Base-by-base conservation (phyloP, 768 basidiomycete species). In the Termitomyces sp. region DNA sequence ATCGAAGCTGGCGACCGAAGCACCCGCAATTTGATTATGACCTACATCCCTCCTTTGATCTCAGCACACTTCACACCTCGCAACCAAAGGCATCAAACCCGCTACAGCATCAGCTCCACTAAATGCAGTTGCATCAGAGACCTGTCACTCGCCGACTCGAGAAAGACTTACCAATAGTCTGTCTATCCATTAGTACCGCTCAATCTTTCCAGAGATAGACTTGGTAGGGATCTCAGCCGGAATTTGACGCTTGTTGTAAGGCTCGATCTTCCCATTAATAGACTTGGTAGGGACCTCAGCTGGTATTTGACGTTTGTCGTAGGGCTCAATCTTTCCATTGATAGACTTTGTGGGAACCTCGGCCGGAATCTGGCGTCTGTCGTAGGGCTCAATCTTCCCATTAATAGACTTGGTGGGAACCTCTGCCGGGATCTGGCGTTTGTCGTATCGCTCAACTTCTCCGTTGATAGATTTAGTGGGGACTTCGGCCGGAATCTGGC, bases 391-490 rank as follows among this genome's bases (percentile, higher is more conserved):
- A 7, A 48, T 37, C 8, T 37, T 17, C 14, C 47, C 34, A 5
- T 21, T 41, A 38, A 30, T 34, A 28, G 54, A 42, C 24, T 42
- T 56, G 14, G 35, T n/a, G 12, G 55, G 11, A 2, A 44, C 43
- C 19, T 51, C 55, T 2, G 32, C 26, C 8, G 48, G 48, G 2
- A 50, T 50, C 37, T 50, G 48, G 2, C 58, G 54, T 17, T 41
- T 59, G 14, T 19, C n/a, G 60, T 72, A 74, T 1, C 53, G 60
- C 37, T 60, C 64, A 37, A 77, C 63, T 5, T 57, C 50, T 14
- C 76, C 75, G 8, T 68, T 56, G 12, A 65, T 62, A 0, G 77
- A 65, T 47, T 70, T 74, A 40, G 70, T 67, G 2, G 68, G 30
- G 2, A 62, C 50, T 55, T 69, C 62, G 2, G 61, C 65, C 6